Percentiles rank a stretch among this genome's conserved stretches.
Evolutionary conservation across 441 rosid genomes (phyloP).

Genomic region (Theobroma grandiflorum): DNA sequence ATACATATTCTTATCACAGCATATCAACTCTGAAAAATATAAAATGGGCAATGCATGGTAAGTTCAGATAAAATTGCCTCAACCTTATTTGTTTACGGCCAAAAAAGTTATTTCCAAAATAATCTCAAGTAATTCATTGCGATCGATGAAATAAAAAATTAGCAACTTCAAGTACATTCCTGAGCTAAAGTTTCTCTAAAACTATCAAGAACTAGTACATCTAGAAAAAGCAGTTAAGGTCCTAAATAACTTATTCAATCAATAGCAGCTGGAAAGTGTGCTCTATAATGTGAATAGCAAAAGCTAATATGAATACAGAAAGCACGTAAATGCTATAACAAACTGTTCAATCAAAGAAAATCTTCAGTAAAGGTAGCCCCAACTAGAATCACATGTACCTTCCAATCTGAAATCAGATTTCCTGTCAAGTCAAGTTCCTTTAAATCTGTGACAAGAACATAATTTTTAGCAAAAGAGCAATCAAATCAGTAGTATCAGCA

Average conservation of each 20-base stretch:
- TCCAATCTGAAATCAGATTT: constrained; percentile 88
- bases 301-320: neutral
- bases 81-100: neutral
- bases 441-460: constrained; percentile 58
- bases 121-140: neutral
- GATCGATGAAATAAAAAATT: neutral
- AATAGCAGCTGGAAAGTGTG: constrained; percentile 6
- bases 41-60: constrained; percentile 11
- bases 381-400: constrained; percentile 50
- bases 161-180: neutral
- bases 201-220: neutral
- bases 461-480: constrained; percentile 20
- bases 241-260: neutral
- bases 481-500: neutral
- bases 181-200: neutral
- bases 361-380: constrained; percentile 15
- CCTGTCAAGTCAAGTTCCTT: constrained; percentile 91
- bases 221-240: constrained; percentile 10
- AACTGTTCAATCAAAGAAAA: neutral
- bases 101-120: neutral
- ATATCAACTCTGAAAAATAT: constrained; percentile 6
- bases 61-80: neutral
- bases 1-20: neutral
- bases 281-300: neutral
- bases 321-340: neutral